Base-by-base conservation (phyloP, 2,329 filamentous ascomycete genomes). In the Leptographium procerum region DNA sequence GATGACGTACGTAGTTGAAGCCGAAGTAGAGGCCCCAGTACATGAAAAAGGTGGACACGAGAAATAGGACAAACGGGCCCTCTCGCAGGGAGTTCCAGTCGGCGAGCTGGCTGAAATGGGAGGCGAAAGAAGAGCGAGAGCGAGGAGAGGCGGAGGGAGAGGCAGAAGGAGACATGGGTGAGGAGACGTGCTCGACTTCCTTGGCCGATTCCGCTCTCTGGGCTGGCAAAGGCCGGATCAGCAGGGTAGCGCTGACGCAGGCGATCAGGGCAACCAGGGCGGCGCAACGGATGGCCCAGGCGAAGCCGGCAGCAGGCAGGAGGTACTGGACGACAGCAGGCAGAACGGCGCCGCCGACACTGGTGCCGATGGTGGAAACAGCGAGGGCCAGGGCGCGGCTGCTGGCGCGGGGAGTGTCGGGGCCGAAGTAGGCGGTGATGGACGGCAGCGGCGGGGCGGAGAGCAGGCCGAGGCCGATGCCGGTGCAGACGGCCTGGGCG, bases 281-380 rank as follows among this genome's bases (percentile, higher is more conserved):
- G 29, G 83, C 72, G 3, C 79, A 77, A 1, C 85, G 74, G 31
- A 86, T 77, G 0, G 85, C 83, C 83, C 84, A 87, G 1, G 76
- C 74, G 64, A 87, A 88, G 0, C 85, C 85, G 19, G 87, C 69
- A 31, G 70, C 72, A 0, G 83, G 83, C 3, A 86, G 74, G 8
- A 87, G 70, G 57, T 83, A 78, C 65, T 78, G 74, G 6, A 81
- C 73, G 2, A 80, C 73, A 1, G 79, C 76, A 0, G 85, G 84
- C 65, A 85, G 87, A 8, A 88, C 72, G 4, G 87, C 70, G 2
- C 84, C 83, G 1, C 85, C 85, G 0, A 79, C 77, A 1, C 80
- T 78, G 14, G 81, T 82, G 1, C 86, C 86, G 0, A 77, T 78
- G 0, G 83, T 80, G 36, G 79, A 76, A 5, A 86, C 72, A 0